Percentiles rank a stretch among this genome's conserved stretches.
These are phyloP conservation scores for Vaccinium corymbosum DNA, from an alignment of 148 eudicot genomes.

Conservation along the genomic window DNA sequence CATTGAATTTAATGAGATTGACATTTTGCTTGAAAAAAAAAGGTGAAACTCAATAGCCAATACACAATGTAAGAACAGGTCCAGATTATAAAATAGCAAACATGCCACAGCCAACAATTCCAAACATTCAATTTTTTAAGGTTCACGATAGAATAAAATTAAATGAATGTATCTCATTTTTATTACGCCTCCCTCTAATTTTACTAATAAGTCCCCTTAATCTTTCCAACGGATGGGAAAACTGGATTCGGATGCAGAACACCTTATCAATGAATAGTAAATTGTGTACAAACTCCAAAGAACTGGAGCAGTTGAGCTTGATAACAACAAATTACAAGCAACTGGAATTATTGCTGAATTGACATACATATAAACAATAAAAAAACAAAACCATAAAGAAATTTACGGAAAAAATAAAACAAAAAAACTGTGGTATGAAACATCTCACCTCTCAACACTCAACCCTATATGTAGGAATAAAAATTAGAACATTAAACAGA, in stretches of 20 bases:
- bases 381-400: neutral
- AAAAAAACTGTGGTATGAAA: neutral
- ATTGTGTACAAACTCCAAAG: neutral
- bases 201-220: neutral
- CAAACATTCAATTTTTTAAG: neutral
- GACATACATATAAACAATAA: constrained; percentile 23
- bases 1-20: too few species aligned
- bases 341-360: constrained; percentile 67
- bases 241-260: neutral
- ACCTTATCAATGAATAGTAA: neutral
- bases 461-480: constrained; percentile 12
- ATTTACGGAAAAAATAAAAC: neutral
- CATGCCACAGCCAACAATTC: neutral
- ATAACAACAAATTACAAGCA: constrained; percentile 48
- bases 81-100: neutral
- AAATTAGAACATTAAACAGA: constrained; percentile 13
- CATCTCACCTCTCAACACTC: constrained; percentile 17
- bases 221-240: neutral
- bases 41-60: too few species aligned
- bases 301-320: neutral
- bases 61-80: too few species aligned
- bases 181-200: neutral
- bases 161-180: neutral
- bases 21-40: too few species aligned
- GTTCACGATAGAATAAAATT: too few species aligned